Evolutionary conservation across 2,329 filamentous ascomycete genomes (phyloP), one percentile per base, ranked within the genome.

Genomic region (Ophiostoma populinum): DNA sequence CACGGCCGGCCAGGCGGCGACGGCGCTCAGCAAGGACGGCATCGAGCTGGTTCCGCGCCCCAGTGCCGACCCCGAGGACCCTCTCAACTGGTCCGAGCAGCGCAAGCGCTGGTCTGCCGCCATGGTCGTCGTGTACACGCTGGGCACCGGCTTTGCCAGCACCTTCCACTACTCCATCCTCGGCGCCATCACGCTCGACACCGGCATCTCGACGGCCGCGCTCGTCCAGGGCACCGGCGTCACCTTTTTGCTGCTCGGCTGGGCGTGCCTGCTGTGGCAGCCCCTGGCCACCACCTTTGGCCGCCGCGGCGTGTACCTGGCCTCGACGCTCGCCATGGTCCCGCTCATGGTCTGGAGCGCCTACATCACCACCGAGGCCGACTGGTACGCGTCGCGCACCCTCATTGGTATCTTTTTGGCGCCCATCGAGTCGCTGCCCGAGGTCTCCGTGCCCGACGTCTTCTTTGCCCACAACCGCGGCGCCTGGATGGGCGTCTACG

Each of bases 141-240:
- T 63, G 28, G 59, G 59, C 48, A 55, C 56, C 11, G 63, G 62
- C n/a, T 60, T 67, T 30, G 55, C 63, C 4, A 53, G 53, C 15
- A 56, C 62, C 2, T 54, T 59, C 7, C 57, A 63, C n/a, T 67
- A 67, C 43, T 61, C 57, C 7, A 58, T 67, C 7, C 49, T 67
- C 7, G 56, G 56, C 5, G 57, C 59, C 9, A 61, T 68, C 25
- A 56, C 55, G 7, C 47, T 54, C 30, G 58, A 59, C n/a, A 62
- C 60, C 1, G 59, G 56, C 4, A 49, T 68, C 24, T 57, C 56
- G 0, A 45, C 63, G 2, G 50, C 47, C 4, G 52, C 59, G 24
- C 46, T 67, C 13, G 63, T 63, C 39, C 52, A 57, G 32, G 64
- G 63, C 7, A 66, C 58, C 10, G 64, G 65, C 2, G 57, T 61